These are phyloP conservation scores for Acer saccharum DNA, from an alignment of 345 rosid species.

Conservation along the genomic window DNA sequence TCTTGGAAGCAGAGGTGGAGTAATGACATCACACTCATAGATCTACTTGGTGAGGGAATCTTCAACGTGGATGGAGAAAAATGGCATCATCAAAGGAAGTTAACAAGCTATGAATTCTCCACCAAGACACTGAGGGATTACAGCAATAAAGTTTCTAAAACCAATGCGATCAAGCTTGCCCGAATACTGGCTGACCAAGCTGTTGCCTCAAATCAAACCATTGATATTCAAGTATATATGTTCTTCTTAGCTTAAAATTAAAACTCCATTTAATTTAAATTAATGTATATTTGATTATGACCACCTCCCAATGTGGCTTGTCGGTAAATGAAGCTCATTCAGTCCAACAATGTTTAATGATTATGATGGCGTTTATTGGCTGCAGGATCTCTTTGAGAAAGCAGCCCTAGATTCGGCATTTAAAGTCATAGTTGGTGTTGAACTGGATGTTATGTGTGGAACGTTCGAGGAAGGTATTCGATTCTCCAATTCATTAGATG, in stretches of 20 bases:
- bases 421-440: constrained; percentile 29
- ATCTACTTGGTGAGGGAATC: constrained; percentile 44
- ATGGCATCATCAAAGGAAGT: constrained; percentile 43
- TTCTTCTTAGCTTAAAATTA: background rate
- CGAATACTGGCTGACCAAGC: constrained; percentile 20
- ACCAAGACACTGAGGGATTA: constrained; percentile 33
- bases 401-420: constrained; percentile 26
- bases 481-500: constrained; percentile 23
- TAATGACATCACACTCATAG: constrained; percentile 19
- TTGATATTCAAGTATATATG: constrained; percentile 30
- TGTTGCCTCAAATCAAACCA: constrained; percentile 20
- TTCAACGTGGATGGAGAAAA: constrained; percentile 46
- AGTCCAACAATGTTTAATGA: background rate
- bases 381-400: constrained; percentile 31
- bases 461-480: constrained; percentile 16
- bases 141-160: constrained; percentile 31
- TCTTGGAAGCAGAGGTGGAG: constrained; percentile 20
- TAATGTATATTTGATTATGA: too few relatives aligned
- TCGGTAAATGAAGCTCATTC: too few relatives aligned
- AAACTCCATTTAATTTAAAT: background rate
- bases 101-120: constrained; percentile 42
- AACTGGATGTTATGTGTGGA: constrained; percentile 22
- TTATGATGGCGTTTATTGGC: background rate
- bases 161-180: constrained; percentile 32
- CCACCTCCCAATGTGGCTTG: too few relatives aligned